Evolutionary conservation across 192 early-diverging fungal species (phyloP).

Genomic region (Tieghemiomyces parasiticus): DNA sequence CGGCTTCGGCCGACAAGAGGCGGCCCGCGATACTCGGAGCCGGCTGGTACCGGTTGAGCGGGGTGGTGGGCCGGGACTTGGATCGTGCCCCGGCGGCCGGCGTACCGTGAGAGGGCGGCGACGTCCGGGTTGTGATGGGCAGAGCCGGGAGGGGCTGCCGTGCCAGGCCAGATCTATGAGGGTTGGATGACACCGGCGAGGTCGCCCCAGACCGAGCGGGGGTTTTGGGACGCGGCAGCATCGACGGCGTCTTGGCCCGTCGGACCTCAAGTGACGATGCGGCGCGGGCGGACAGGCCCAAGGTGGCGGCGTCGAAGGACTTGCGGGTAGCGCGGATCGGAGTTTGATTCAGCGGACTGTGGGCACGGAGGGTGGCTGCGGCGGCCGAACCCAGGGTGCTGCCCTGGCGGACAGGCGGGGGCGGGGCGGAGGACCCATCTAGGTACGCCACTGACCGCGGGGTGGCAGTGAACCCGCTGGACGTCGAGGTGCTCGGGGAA

Average conservation of each 20-base stretch:
- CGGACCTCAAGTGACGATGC: conserved; percentile 3
- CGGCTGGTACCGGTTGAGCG: neutral
- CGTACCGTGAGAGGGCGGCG: no score
- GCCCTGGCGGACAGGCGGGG: neutral
- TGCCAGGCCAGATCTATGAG: no score
- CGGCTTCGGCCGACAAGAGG: neutral
- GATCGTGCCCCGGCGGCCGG: neutral
- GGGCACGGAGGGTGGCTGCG: neutral
- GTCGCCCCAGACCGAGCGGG: conserved; percentile 5
- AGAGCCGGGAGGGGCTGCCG: conserved; percentile 7
- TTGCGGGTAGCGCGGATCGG: conserved; percentile 2
- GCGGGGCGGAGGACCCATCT: no score
- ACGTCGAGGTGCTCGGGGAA: neutral
- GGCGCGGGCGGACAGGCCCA: neutral
- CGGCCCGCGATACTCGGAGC: neutral
- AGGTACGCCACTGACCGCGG: neutral
- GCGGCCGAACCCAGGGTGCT: neutral
- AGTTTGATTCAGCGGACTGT: neutral
- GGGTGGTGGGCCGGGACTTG: neutral
- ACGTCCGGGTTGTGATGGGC: neutral
- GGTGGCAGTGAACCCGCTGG: neutral
- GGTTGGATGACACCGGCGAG: neutral
- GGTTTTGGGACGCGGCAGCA: conserved; percentile 10
- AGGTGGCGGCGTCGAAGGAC: conserved; percentile 1
- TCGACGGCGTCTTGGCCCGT: conserved; percentile 1